Base-by-base conservation (phyloP, 805 yeast species). In the Tetrapisispora phaffii region DNA sequence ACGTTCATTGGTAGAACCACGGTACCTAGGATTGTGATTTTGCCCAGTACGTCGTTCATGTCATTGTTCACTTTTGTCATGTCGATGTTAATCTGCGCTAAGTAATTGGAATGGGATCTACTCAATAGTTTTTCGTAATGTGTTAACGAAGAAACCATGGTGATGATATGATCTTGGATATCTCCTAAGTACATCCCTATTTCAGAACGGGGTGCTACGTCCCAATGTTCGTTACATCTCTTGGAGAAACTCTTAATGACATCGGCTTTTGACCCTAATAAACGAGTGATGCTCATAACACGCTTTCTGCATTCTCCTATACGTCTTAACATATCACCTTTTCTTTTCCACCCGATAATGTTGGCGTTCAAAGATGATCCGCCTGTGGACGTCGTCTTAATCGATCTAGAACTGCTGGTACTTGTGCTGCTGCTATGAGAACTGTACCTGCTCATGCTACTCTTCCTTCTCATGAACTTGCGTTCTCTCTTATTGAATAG, bases 1-100 rank as follows among this genome's bases (percentile, higher is more conserved):
- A 93, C 86, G 60, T 93, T 93, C 76, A 93, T 77, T 3, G 98
- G 98, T 47, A 93, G 69, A 19, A 93, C 96, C 45, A 93, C 86
- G 0, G 97, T 87, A 74, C 97, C 98, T 50, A 90, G 67, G 35
- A 89, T 82, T 3, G 97, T 86, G 45, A 90, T 86, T 61, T 89
- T 87, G 10, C 97, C 95, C 57, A 90, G 73, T 1, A 89, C 95
- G 61, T 93, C 97, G 63, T 93, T 93, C 78, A 94, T 90, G 56
- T 90, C 97, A 57, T 93, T 93, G 66, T 89, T 93, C 13, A 89
- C 96, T 61, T 82, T 82, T 9, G 97, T 93, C 97, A 90, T 93
- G 62, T 93, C 97, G 50, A 93, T 90, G 60, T 93, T 93, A 59
- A 93, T 85, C 61, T 90, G 97, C 1, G 98, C 98, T 57, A 90